These are phyloP conservation scores for Karstenula rhodostoma DNA, from an alignment of 2,329 filamentous ascomycete genomes.

Conservation along the genomic window DNA sequence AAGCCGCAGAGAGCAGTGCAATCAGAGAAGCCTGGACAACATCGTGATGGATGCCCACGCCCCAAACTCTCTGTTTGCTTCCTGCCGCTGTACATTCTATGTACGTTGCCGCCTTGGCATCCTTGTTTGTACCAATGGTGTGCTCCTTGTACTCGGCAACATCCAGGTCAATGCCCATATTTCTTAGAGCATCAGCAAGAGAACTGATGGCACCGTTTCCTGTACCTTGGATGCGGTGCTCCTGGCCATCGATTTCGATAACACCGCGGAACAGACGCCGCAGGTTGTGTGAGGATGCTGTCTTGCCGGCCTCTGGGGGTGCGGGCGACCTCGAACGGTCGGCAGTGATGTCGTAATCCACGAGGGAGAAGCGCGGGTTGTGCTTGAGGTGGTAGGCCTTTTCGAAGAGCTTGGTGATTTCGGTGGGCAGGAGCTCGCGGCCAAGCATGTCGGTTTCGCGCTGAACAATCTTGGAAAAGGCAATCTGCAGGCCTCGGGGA, in stretches of 20 bases:
- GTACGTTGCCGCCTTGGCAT: slow-evolving; percentile 93
- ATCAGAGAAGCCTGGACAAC: slow-evolving; percentile 89
- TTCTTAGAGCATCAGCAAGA: slow-evolving; percentile 80
- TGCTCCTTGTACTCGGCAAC: slow-evolving; percentile 97
- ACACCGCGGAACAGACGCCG: slow-evolving; percentile 86
- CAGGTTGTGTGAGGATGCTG: slow-evolving; percentile 78
- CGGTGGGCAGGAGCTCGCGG: slow-evolving; percentile 81
- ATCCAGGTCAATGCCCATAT: slow-evolving; percentile 84
- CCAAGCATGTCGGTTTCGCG: slow-evolving; percentile 78
- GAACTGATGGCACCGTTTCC: slow-evolving; percentile 93
- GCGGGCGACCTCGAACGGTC: slow-evolving; percentile 81
- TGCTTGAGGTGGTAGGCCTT: slow-evolving; percentile 83
- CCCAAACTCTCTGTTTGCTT: slow-evolving; percentile 80
- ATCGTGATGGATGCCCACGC: slow-evolving; percentile 90
- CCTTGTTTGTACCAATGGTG: slow-evolving; percentile 79
- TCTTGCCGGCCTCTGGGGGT: slow-evolving; percentile 72
- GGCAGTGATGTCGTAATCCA: slow-evolving; percentile 90
- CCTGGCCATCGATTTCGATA: slow-evolving; percentile 79
- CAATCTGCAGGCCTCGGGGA: slow-evolving; percentile 89
- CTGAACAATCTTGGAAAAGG: slow-evolving; percentile 89
- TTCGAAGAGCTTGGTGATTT: slow-evolving; percentile 90
- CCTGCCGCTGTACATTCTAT: slow-evolving; percentile 82
- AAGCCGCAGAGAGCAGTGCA: slow-evolving; percentile 84
- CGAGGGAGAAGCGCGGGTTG: slow-evolving; percentile 83
- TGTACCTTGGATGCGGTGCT: slow-evolving; percentile 79